Conservation (phyloP, 441 rosid genomes). For the Pelargonium australe region DNA sequence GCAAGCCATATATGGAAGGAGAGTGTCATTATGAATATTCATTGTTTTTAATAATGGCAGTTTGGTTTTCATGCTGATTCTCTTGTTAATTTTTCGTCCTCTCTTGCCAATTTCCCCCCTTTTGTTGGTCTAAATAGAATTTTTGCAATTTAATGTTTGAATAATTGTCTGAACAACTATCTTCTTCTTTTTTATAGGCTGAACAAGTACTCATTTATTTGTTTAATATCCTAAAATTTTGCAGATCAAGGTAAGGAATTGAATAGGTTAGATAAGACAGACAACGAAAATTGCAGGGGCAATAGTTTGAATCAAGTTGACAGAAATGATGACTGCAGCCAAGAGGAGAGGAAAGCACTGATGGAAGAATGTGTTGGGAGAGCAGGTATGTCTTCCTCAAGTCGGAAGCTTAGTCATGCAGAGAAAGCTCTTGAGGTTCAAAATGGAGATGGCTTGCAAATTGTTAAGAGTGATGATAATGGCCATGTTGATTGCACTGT, state of each 20-base stretch:
- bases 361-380: conserved; percentile 16
- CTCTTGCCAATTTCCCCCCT: background rate
- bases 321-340: conserved; percentile 4
- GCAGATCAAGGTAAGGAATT: conserved; percentile 23
- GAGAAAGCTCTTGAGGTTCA: conserved; percentile 22
- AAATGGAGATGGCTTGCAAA: conserved; percentile 25
- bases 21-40: conserved; percentile 10
- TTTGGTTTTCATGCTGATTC: background rate
- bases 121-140: background rate
- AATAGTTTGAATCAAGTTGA: conserved; percentile 17
- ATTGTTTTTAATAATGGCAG: conserved; percentile 6
- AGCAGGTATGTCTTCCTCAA: conserved; percentile 11
- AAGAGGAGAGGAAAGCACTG: conserved; percentile 7
- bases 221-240: conserved; percentile 8
- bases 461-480: conserved; percentile 18
- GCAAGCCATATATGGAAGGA: conserved; percentile 1
- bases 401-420: conserved; percentile 8
- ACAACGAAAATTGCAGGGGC: conserved; percentile 8
- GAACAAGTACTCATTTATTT: background rate
- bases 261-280: conserved; percentile 8
- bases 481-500: conserved; percentile 17
- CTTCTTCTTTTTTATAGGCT: too few relatives aligned
- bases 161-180: conserved; percentile 3
- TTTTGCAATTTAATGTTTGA: conserved; percentile 7
- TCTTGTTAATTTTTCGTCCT: background rate